Base-by-base conservation (phyloP, 768 basidiomycete species). In the Tremella mesenterica region DNA sequence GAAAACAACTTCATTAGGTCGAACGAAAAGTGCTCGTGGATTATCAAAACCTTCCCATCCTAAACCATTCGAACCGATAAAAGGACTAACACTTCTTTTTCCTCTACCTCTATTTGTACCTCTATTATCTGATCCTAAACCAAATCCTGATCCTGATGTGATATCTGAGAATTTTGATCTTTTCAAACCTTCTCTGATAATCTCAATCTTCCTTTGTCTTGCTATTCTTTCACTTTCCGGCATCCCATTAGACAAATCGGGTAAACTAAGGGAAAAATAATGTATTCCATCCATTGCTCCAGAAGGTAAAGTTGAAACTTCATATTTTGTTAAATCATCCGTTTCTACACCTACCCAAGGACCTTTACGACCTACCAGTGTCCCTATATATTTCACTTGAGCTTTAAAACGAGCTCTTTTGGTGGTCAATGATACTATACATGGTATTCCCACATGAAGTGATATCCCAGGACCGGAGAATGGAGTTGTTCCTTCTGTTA, bases 321-420 rank as follows among this genome's bases (percentile, higher is more conserved):
- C 65, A 31, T 53, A 54, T 33, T 60, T 50, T 2, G 52, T 50
- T 14, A 56, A 31, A 16, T 23, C 38, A 14, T 41, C 38, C 14
- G 63, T 53, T 49, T 73, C 69, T 3, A 73, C 47, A 10, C 71
- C 71, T 2, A 73, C 57, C 69, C 69, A 73, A 18, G 66, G 60
- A 8, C 69, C 71, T n/a, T 63, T 63, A 27, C 61, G 58, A 7
- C 34, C 57, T 2, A 53, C 48, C 43, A 73, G 50, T 23, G 52
- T 56, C 0, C 71, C 71, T 33, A 73, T 65, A 50, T 69, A 73
- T 23, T 62, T 50, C 31, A 67, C 57, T 12, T 52, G 30, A 8
- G 67, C 71, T 30, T 58, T 60, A 52, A 73, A 69, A 39, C 66
- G 56, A 21, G 56, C 59, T 20, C 58, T 34, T 26, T 43, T 52